Percentiles rank a stretch among this genome's conserved stretches.
These are phyloP conservation scores for Tardiomyces blankii DNA, from an alignment of 1,139 yeast genomes.

Conservation along the genomic window DNA sequence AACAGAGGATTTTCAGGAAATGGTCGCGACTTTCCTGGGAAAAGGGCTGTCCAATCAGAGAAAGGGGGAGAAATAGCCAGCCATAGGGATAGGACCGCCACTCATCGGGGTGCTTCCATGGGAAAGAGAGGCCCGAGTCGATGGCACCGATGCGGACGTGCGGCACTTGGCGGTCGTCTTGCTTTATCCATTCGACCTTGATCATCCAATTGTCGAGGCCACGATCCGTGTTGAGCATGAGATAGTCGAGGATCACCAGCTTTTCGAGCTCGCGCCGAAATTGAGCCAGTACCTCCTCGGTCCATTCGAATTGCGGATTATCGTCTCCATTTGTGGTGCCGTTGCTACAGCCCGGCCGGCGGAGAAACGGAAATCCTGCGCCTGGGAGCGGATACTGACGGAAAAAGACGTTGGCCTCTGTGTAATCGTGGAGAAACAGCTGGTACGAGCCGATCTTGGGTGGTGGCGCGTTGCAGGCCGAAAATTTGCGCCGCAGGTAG, in stretches of 20 bases:
- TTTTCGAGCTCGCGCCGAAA: slow-evolving; percentile 58
- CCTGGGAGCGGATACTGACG: slow-evolving; percentile 46
- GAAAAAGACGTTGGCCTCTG: slow-evolving; percentile 53
- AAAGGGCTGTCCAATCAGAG: slow-evolving; percentile 60
- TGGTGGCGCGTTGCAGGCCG: slow-evolving; percentile 22
- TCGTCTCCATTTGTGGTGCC: slow-evolving; percentile 13
- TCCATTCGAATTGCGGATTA: slow-evolving; percentile 41
- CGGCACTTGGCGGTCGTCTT: slow-evolving; percentile 24
- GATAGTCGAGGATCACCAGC: slow-evolving; percentile 57
- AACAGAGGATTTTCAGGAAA: slow-evolving; percentile 47
- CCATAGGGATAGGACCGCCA: slow-evolving; percentile 78
- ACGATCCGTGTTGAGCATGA: slow-evolving; percentile 67
- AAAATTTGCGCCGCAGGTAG: slow-evolving; percentile 23
- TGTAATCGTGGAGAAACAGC: slow-evolving; percentile 46
- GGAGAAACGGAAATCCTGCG: not conserved
- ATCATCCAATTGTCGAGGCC: slow-evolving; percentile 78
- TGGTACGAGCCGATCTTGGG: slow-evolving; percentile 60
- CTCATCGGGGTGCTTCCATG: slow-evolving; percentile 79
- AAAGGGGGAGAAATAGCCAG: slow-evolving; percentile 59
- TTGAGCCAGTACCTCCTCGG: slow-evolving; percentile 36
- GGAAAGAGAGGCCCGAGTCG: slow-evolving; percentile 66
- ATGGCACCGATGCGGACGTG: slow-evolving; percentile 55
- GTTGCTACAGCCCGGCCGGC: slow-evolving; percentile 2
- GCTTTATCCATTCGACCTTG: slow-evolving; percentile 37
- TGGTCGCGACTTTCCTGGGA: slow-evolving; percentile 45